These are phyloP conservation scores for Racocetra persica DNA, from an alignment of 371 early-diverging fungal genomes.

Conservation along the genomic window DNA sequence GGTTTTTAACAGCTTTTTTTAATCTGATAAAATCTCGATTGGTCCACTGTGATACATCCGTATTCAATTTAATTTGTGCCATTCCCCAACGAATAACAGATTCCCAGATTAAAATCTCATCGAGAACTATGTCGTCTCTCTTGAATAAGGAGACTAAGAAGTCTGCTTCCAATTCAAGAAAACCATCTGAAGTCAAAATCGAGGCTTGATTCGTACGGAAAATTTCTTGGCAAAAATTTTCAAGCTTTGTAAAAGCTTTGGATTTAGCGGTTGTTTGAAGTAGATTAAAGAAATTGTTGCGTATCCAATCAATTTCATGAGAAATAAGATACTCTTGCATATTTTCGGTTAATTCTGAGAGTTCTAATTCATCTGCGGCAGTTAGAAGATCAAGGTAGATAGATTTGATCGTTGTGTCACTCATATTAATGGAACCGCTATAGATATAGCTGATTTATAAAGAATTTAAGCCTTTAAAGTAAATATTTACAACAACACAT, in stretches of 20 bases:
- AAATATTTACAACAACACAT: not conserved
- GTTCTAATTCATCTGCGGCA: constrained; percentile 32
- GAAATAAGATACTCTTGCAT: constrained; percentile 26
- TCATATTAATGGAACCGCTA: not conserved
- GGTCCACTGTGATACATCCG: not conserved
- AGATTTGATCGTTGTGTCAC: not conserved
- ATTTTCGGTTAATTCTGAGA: constrained; percentile 33
- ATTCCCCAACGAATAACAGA: constrained; percentile 31
- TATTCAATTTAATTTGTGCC: not conserved
- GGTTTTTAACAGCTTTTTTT: not conserved
- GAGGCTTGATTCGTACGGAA: not conserved
- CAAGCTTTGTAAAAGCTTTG: not conserved
- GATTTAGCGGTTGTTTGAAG: not conserved
- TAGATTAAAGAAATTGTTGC: constrained; percentile 12
- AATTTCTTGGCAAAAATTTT: not conserved
- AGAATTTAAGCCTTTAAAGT: too few relatives aligned
- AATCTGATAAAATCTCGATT: constrained; percentile 3
- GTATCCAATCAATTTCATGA: constrained; percentile 32
- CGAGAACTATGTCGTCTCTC: constrained; percentile 3
- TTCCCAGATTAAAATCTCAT: constrained; percentile 7
- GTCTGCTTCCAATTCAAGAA: constrained; percentile 13
- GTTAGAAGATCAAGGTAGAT: constrained; percentile 4
- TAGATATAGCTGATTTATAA: not conserved
- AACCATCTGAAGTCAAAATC: constrained; percentile 1
- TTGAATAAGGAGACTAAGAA: not conserved